phyloP scores from a whole-genome alignment of 2,329 filamentous ascomycete genomes.

The Periconia sp. region DNA sequence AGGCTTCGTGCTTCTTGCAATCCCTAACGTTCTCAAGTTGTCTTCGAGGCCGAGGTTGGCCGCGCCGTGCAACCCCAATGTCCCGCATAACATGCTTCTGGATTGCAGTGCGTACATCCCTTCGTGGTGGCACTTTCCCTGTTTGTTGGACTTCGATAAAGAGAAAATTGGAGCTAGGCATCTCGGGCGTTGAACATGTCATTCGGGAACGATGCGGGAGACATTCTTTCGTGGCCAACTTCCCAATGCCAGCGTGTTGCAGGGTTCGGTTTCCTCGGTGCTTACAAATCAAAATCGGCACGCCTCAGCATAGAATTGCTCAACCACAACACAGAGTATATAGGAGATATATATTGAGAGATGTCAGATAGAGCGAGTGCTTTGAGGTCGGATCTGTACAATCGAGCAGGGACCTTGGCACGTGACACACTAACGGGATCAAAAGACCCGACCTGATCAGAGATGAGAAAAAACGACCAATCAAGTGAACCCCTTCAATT shows the following conservation, averaged over 20 bases:
- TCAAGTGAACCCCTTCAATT: too few relatives aligned
- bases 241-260: constrained; percentile 12
- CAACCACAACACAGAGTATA: too few relatives aligned
- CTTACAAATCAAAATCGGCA: constrained; percentile 19
- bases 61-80: constrained; percentile 16
- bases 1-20: constrained; percentile 13
- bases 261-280: constrained; percentile 12
- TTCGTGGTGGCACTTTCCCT: constrained; percentile 15
- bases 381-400: constrained; percentile 5
- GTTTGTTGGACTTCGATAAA: constrained; percentile 15
- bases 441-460: background rate
- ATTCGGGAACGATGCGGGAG: constrained; percentile 11
- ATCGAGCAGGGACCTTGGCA: constrained; percentile 5
- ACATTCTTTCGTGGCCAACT: constrained; percentile 11
- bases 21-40: constrained; percentile 14
- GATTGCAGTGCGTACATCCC: constrained; percentile 15
- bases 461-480: background rate
- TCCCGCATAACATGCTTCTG: constrained; percentile 17
- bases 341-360: too few relatives aligned
- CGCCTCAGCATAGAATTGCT: background rate
- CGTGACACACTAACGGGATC: background rate
- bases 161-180: constrained; percentile 15
- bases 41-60: constrained; percentile 12
- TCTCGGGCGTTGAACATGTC: constrained; percentile 14
- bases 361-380: constrained; percentile 5